phyloP scores from a whole-genome alignment of 352 stramenopile species.

The Pythium periplocum region DNA sequence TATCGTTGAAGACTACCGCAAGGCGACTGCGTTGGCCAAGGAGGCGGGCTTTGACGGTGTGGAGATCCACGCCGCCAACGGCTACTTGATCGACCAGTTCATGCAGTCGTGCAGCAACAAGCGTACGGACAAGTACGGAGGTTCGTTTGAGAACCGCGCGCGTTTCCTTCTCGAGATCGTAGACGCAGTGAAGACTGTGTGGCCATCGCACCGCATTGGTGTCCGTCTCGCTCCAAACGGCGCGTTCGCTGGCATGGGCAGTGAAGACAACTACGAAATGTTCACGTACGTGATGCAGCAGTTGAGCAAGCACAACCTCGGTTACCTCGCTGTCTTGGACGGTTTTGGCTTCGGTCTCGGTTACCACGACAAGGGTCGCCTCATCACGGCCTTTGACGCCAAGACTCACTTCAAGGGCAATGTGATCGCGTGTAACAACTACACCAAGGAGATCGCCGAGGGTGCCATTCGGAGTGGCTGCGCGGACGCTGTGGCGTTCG shows the following conservation, averaged over 20 bases:
- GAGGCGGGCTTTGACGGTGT: too few species aligned
- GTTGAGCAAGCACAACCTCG: slow-evolving; percentile 29
- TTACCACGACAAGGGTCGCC: slow-evolving; percentile 6
- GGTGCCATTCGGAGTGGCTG: slow-evolving; percentile 23
- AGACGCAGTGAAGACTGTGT: too few species aligned
- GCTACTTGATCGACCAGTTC: too few species aligned
- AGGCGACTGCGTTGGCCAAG: too few species aligned
- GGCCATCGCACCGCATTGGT: too few species aligned
- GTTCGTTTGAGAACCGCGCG: too few species aligned
- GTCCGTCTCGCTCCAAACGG: slow-evolving; percentile 25
- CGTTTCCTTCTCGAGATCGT: too few species aligned
- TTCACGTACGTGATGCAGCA: slow-evolving; percentile 33
- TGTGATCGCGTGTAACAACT: slow-evolving; percentile 25
- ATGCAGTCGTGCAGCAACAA: too few species aligned
- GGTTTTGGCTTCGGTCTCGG: slow-evolving; percentile 24
- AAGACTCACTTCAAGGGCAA: slow-evolving; percentile 23
- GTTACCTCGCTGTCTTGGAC: slow-evolving; percentile 37
- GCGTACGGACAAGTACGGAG: too few species aligned
- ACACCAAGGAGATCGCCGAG: slow-evolving; percentile 26
- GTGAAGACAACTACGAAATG: slow-evolving; percentile 41
- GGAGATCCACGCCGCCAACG: too few species aligned
- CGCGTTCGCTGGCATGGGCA: slow-evolving; percentile 27
- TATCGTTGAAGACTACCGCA: too few species aligned
- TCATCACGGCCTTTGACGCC: slow-evolving; percentile 8
- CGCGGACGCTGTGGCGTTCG: slow-evolving; percentile 27